Percentiles rank a stretch among this genome's conserved stretches.
Conservation (phyloP, 169 alveolate genomes). For the Plasmodium fragile region DNA sequence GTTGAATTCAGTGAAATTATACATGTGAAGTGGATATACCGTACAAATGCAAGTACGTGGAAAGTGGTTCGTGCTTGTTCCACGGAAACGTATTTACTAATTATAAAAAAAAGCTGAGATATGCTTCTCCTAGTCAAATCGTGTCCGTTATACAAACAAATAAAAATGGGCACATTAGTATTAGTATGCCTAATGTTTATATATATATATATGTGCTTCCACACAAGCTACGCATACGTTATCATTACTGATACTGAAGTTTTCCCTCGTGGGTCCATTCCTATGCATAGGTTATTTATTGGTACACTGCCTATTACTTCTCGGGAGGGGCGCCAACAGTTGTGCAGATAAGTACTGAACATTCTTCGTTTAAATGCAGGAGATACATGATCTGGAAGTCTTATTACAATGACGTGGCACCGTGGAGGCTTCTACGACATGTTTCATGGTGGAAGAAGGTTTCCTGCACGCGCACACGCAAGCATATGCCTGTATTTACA, state of each 20-base stretch:
- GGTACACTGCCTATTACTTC: not conserved
- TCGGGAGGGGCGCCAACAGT: not conserved
- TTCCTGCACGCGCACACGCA: not conserved
- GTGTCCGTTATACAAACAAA: not conserved
- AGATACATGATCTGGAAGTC: not conserved
- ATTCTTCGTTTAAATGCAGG: not conserved
- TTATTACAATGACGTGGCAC: not conserved
- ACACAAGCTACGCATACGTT: not conserved
- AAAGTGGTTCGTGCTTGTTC: not conserved
- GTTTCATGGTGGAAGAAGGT: not conserved
- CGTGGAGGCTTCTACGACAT: not conserved
- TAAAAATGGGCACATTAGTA: not conserved
- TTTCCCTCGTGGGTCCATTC: not conserved
- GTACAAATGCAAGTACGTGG: not conserved
- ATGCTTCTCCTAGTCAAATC: not conserved
- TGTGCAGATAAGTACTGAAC: not conserved
- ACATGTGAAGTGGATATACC: not conserved
- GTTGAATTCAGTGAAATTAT: constrained; percentile 4
- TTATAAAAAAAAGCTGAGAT: not conserved
- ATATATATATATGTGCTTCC: not conserved
- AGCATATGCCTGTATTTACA: not conserved
- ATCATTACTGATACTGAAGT: not conserved
- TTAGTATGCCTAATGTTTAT: not conserved
- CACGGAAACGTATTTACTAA: not conserved
- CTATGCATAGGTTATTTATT: not conserved